phyloP scores from a whole-genome alignment of 306 rosid species.

The Ammopiptanthus mongolicus region DNA sequence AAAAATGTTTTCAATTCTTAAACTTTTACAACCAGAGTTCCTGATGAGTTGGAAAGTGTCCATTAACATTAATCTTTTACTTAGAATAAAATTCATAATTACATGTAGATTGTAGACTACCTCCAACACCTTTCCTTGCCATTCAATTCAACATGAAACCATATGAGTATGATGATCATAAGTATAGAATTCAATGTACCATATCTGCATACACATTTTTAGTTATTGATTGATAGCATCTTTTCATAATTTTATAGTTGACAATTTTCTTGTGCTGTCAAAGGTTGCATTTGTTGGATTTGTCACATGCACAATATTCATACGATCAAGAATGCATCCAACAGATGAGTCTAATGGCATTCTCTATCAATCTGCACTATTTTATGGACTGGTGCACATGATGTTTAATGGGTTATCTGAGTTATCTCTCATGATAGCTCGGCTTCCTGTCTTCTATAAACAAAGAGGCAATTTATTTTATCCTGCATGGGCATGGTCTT shows the following conservation, averaged over 20 bases:
- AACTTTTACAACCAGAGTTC: neutral
- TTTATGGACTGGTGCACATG: constrained; percentile 76
- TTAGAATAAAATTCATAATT: neutral
- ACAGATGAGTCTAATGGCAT: constrained; percentile 49
- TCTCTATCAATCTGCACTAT: constrained; percentile 66
- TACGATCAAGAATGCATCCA: constrained; percentile 40
- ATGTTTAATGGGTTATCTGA: constrained; percentile 85
- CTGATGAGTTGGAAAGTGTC: neutral
- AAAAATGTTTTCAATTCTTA: neutral
- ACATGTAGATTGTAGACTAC: neutral
- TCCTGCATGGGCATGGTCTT: constrained; percentile 75
- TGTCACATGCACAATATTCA: constrained; percentile 63
- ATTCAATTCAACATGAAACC: neutral
- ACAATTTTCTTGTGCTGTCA: constrained; percentile 6
- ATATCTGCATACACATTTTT: neutral
- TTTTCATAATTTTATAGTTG: neutral
- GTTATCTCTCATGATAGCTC: constrained; percentile 66
- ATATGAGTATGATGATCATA: neutral
- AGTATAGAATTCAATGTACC: neutral
- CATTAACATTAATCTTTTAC: neutral
- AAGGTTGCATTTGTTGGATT: constrained; percentile 80
- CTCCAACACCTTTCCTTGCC: neutral
- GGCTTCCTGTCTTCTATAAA: constrained; percentile 81
- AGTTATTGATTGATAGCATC: neutral
- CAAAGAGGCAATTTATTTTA: constrained; percentile 81